Base-by-base conservation (phyloP, 441 rosid genomes). In the Corymbia citriodora region DNA sequence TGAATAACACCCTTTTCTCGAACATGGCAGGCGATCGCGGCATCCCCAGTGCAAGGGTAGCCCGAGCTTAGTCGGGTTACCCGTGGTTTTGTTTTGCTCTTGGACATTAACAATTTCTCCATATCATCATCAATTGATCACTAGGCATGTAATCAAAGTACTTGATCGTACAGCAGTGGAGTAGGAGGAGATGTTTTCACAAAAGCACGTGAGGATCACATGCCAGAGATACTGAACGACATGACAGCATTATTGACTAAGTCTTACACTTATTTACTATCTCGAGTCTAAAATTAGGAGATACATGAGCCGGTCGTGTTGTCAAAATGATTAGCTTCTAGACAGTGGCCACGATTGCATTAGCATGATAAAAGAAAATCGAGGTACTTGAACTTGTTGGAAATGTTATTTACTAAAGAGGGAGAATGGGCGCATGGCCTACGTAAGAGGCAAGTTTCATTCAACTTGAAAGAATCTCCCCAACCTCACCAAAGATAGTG, bases 351-450 rank as follows among this genome's bases (percentile, higher is more conserved):
- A 59, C 63, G 63, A 23, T 59, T 57, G 63, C 6, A 57, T 1
- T 23, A 57, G 63, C 63, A 57, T 57, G 13, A 57, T 57, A 9
- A 0, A 23, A 57, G 1, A 57, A 57, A 9, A 57, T 10, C 10
- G 29, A 57, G 7, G 1, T 23, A 57, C 63, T 57, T 59, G 63
- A 59, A 59, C 13, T 59, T 4, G 63, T 59, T 59, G 0, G 63
- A 59, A 27, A 59, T 59, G 40, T 23, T 21, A 23, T 59, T 59
- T 55, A 21, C 61, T 55, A 2, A 55, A 55, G 61, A 55, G 27
- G 21, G 61, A 55, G 61, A 55, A 59, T 4, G 2, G 63, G 63
- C 0, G 29, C 3, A 59, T 1, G 63, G 4, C 0, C 52, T 8
- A 49, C 63, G 10, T 0, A 23, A 59, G 63, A 59, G 29, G 23